Conservation (phyloP, 2,329 filamentous ascomycete genomes). For the Didymella lethalis region DNA sequence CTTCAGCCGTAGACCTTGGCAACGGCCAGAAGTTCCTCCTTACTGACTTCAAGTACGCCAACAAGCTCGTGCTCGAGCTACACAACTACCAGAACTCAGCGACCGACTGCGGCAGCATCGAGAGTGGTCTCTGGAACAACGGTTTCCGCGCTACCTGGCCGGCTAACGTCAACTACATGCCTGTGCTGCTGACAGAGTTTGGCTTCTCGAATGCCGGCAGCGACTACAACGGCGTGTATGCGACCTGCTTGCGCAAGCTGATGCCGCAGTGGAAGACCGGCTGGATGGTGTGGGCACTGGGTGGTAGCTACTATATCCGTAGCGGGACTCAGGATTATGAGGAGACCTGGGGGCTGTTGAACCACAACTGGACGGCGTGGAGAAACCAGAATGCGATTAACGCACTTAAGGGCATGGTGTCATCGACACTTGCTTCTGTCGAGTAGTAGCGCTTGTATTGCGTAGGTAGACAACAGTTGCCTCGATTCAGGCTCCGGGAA, state of each 20-base stretch:
- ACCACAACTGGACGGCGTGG: constrained; percentile 55
- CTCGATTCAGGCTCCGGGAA: not conserved
- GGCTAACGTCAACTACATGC: constrained; percentile 56
- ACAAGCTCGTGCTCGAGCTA: constrained; percentile 67
- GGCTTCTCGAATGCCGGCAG: constrained; percentile 58
- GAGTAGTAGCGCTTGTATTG: not conserved
- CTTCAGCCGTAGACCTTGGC: constrained; percentile 58
- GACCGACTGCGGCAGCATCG: constrained; percentile 58
- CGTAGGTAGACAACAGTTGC: not conserved
- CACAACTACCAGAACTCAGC: constrained; percentile 67
- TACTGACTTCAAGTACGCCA: constrained; percentile 58
- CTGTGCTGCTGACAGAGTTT: constrained; percentile 67
- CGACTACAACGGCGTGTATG: constrained; percentile 59
- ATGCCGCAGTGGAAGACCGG: constrained; percentile 65
- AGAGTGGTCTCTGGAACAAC: constrained; percentile 57
- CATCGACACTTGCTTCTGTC: constrained; percentile 28
- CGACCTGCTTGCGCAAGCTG: constrained; percentile 62
- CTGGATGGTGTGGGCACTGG: constrained; percentile 67
- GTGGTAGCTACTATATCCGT: constrained; percentile 65
- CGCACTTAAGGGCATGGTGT: constrained; percentile 63
- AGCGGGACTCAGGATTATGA: constrained; percentile 59
- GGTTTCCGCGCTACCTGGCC: constrained; percentile 63
- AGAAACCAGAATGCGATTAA: constrained; percentile 49
- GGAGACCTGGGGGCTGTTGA: constrained; percentile 62
- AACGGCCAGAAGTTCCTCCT: constrained; percentile 59